Conservation (phyloP, 257 asterid genomes). For the Nicotiana knightiana region DNA sequence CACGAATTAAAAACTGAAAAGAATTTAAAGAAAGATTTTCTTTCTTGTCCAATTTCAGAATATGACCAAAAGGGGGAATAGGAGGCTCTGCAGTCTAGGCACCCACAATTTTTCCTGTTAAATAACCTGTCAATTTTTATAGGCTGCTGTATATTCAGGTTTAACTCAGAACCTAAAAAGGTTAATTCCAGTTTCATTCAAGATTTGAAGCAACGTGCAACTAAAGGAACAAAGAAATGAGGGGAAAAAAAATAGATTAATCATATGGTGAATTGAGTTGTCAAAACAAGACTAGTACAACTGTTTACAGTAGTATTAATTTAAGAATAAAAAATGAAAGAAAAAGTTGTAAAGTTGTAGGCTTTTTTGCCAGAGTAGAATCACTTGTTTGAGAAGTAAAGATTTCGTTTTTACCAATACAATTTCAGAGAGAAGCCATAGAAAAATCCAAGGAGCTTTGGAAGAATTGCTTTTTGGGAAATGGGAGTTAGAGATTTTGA, state of each 20-base stretch:
- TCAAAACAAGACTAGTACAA: conserved; percentile 18
- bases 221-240: neutral
- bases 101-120: conserved; percentile 4
- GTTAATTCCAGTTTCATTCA: conserved; percentile 8
- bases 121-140: neutral
- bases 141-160: conserved; percentile 14
- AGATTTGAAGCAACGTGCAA: neutral
- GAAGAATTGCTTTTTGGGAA: conserved; percentile 18
- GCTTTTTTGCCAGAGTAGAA: conserved; percentile 26
- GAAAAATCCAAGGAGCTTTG: conserved; percentile 11
- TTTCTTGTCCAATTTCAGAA: conserved; percentile 28
- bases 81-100: conserved; percentile 45
- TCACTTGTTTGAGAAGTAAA: conserved; percentile 56
- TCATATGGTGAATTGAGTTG: conserved; percentile 15
- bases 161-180: conserved; percentile 15
- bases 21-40: conserved; percentile 4
- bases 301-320: neutral
- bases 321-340: conserved; percentile 4
- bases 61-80: conserved; percentile 16
- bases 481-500: conserved; percentile 9
- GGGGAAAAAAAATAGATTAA: neutral
- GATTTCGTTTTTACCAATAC: conserved; percentile 20
- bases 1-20: conserved; percentile 12
- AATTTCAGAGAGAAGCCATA: neutral
- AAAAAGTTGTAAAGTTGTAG: neutral